Base-by-base conservation (phyloP, 345 rosid species). In the Gossypioides kirkii region DNA sequence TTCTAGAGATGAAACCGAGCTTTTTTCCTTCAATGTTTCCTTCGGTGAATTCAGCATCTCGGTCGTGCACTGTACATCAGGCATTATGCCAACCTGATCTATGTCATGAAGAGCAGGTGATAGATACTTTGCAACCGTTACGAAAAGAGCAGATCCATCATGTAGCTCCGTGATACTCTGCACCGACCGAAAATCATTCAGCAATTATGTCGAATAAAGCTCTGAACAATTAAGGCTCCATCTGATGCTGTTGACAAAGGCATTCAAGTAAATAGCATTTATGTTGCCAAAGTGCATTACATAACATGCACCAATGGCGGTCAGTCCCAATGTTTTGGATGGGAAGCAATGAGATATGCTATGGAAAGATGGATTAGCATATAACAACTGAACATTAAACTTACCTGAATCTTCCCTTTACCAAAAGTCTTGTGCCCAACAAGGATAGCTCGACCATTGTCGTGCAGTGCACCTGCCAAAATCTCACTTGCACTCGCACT, bases 401-500 rank as follows among this genome's bases (percentile, higher is more conserved):
- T 3, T 79, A 93, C 98, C 95, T 93, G 98, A 64, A 91, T 89
- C 82, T 88, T 93, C 28, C 98, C 98, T 78, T 93, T 91, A 12
- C 98, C 98, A 77, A 87, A 93, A 56, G 97, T 91, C 78, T 82
- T 87, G 79, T 85, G 81, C 63, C 98, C 98, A 0, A 93, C 93
- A 75, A 93, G 98, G 76, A 88, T 86, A 49, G 97, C 98, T 55
- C 98, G 92, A 36, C 98, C 98, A 62, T 91, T 91, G 47, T 93
- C 98, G 23, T 89, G 97, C 53, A 93, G 76, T 6, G 98, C 98
- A 61, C 95, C 88, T 16, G 98, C 98, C 83, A 93, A 74, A 76
- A 93, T 91, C 85, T 93, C 98, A 72, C 98, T 93, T 41, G 98
- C 98, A 74, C 98, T 93, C 17, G 97, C 98, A 81, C 98, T 93